These are phyloP conservation scores for Nannochloris sp. DNA, from an alignment of 139 green algal species.

Conservation along the genomic window DNA sequence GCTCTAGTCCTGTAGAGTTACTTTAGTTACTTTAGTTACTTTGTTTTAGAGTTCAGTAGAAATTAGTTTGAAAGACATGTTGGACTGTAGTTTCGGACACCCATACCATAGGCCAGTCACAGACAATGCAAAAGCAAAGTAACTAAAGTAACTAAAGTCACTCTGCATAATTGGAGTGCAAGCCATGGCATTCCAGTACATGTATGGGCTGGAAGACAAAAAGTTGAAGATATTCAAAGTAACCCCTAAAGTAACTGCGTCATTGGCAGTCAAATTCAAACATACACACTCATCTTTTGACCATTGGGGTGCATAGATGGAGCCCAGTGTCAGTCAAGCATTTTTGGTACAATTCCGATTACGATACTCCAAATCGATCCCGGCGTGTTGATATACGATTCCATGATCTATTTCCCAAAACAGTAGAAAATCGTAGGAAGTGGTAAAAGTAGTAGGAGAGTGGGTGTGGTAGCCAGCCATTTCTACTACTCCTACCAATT, in stretches of 20 bases:
- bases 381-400: background rate
- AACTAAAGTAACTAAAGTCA: conserved; percentile 3
- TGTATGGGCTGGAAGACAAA: conserved; percentile 2
- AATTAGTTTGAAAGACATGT: background rate
- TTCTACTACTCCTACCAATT: background rate
- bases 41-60: conserved; percentile 3
- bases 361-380: background rate
- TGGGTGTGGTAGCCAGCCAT: background rate
- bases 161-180: conserved; percentile 1
- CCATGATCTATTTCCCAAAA: background rate
- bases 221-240: conserved; percentile 3
- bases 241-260: conserved; percentile 1
- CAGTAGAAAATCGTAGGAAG: background rate
- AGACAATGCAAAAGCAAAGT: conserved; percentile 3
- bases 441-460: conserved; percentile 2
- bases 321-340: background rate
- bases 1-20: conserved; percentile 3
- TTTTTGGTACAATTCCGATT: conserved; percentile 1
- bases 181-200: conserved; percentile 1
- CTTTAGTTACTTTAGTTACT: conserved; percentile 4
- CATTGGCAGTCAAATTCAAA: background rate
- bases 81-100: background rate
- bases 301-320: background rate
- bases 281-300: background rate
- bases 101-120: background rate